These are phyloP conservation scores for Chimonanthus salicifolius DNA, from an alignment of 164 flowering plant species.

Conservation along the genomic window DNA sequence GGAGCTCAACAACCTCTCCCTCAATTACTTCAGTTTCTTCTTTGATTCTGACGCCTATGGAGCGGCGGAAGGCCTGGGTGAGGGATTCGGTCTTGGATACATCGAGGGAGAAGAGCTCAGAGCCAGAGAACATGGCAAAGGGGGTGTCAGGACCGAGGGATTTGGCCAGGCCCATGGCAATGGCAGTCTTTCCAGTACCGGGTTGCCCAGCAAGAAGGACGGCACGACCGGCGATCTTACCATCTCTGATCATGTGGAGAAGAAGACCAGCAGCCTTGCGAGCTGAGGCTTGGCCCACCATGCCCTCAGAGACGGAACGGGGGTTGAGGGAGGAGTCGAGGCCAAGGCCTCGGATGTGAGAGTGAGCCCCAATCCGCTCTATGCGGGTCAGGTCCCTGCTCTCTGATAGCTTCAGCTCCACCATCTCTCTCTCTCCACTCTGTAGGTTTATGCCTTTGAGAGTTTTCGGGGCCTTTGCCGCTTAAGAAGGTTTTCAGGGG, in stretches of 20 bases:
- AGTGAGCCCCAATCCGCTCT: conserved; percentile 95
- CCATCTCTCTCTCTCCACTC: conserved; percentile 30
- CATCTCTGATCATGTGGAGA: conserved; percentile 82
- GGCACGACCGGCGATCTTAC: conserved; percentile 88
- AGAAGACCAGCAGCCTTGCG: conserved; percentile 94
- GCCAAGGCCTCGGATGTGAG: conserved; percentile 97
- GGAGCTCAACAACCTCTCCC: conserved; percentile 88
- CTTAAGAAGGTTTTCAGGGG: too few relatives aligned
- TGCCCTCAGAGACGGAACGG: conserved; percentile 74
- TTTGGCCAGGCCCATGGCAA: conserved; percentile 96
- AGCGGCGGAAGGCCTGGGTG: conserved; percentile 72
- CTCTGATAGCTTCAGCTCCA: conserved; percentile 74
- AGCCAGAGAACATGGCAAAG: conserved; percentile 82
- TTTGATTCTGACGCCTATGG: conserved; percentile 90
- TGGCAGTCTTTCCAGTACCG: conserved; percentile 92
- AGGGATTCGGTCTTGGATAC: conserved; percentile 92
- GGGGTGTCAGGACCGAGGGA: conserved; percentile 86
- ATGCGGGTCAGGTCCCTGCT: conserved; percentile 79
- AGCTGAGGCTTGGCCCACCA: conserved; percentile 84
- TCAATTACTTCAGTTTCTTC: conserved; percentile 91
- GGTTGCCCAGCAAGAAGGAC: conserved; percentile 92
- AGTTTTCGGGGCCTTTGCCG: too few relatives aligned
- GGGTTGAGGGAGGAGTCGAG: conserved; percentile 83
- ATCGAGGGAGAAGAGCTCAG: conserved; percentile 87
- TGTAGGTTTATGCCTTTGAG: too few relatives aligned